These are phyloP conservation scores for Omphalotus olearius DNA, from an alignment of 1,284 basidiomycete genomes.

Conservation along the genomic window DNA sequence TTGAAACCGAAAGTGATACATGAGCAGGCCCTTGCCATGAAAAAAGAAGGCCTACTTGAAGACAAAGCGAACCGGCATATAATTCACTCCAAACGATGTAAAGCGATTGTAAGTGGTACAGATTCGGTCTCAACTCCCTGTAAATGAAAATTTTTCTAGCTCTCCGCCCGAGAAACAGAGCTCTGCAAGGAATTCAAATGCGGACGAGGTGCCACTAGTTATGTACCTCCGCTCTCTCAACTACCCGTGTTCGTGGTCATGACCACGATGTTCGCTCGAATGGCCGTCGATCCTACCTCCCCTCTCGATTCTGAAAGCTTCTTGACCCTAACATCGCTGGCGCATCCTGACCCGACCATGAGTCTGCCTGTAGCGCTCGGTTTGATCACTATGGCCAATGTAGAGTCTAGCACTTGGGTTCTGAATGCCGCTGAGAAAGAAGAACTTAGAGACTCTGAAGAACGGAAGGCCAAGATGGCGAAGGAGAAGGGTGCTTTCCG, in stretches of 20 bases:
- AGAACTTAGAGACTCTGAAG: slow-evolving; percentile 39
- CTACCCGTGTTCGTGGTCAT: slow-evolving; percentile 70
- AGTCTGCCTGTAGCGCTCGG: slow-evolving; percentile 70
- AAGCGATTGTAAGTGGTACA: slow-evolving; percentile 33
- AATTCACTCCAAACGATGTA: slow-evolving; percentile 44
- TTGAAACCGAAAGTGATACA: slow-evolving; percentile 50
- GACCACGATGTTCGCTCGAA: slow-evolving; percentile 54
- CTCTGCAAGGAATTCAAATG: slow-evolving; percentile 58
- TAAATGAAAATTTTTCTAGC: background rate
- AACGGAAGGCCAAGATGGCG: slow-evolving; percentile 37
- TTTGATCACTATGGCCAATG: slow-evolving; percentile 70
- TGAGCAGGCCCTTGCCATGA: slow-evolving; percentile 56
- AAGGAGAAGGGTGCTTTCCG: slow-evolving; percentile 36
- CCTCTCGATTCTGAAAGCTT: slow-evolving; percentile 74
- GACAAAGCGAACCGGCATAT: slow-evolving; percentile 49
- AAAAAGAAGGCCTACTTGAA: slow-evolving; percentile 44
- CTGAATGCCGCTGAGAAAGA: slow-evolving; percentile 51
- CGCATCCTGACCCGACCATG: slow-evolving; percentile 68
- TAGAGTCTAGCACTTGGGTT: slow-evolving; percentile 72
- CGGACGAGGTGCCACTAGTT: slow-evolving; percentile 54
- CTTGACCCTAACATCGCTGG: slow-evolving; percentile 65
- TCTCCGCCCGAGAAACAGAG: slow-evolving; percentile 1
- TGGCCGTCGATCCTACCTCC: slow-evolving; percentile 50
- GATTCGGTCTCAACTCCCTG: slow-evolving; percentile 2
- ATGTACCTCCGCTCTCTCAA: slow-evolving; percentile 62